Evolutionary conservation across 176 grass and related monocot genomes (phyloP).

Genomic region (Puccinellia tenuiflora): DNA sequence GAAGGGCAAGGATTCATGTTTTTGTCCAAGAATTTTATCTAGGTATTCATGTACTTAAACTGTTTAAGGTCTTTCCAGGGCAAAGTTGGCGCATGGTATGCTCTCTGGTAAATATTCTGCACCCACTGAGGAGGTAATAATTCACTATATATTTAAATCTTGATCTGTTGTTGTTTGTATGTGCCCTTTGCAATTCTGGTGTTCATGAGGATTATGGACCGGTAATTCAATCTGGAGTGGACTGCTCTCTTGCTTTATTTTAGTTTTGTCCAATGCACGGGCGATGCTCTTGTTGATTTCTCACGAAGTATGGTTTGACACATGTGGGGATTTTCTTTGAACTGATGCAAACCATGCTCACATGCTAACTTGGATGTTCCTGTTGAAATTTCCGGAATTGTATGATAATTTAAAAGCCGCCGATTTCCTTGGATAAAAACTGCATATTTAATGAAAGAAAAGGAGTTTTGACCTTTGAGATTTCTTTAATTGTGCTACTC

Average conservation of each 20-base stretch:
- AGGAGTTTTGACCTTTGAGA: background rate
- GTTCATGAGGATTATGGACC: background rate
- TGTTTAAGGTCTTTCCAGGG: constrained; percentile 39
- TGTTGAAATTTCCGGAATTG: background rate
- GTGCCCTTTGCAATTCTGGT: background rate
- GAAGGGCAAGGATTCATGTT: background rate
- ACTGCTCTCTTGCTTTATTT: background rate
- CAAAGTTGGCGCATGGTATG: constrained; percentile 86
- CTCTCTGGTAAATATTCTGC: constrained; percentile 88
- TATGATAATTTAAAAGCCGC: background rate
- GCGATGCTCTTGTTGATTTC: background rate
- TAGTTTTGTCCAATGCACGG: background rate
- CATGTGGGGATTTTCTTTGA: background rate
- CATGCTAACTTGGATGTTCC: background rate
- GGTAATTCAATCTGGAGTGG: background rate
- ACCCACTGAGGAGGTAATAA: constrained; percentile 56
- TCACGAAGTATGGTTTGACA: background rate
- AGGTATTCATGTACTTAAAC: background rate
- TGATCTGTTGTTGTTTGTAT: background rate
- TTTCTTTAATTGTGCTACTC: constrained; percentile 6
- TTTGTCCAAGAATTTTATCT: background rate
- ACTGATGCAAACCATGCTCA: background rate
- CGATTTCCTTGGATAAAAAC: background rate
- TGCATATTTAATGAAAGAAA: background rate
- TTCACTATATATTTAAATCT: background rate